Percentiles rank a stretch among this genome's conserved stretches.
Conservation (phyloP, 805 yeast genomes). For the Kurtzmaniella fragi region DNA sequence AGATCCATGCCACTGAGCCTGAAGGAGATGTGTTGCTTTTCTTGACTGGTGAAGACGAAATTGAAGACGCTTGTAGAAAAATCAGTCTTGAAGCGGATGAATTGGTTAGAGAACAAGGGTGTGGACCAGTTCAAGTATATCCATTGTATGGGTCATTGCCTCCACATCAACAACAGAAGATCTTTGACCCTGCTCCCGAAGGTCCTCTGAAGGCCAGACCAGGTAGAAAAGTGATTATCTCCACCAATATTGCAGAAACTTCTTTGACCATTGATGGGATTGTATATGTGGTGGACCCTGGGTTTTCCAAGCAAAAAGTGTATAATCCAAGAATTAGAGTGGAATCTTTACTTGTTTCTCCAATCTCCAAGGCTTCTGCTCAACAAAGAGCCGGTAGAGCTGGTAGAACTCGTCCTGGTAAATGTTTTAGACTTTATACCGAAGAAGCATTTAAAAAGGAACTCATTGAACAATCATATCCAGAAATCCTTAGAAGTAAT, state of each 20-base stretch:
- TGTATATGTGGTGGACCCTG: conserved; percentile 96
- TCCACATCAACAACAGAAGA: conserved; percentile 90
- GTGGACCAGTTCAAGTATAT: conserved; percentile 86
- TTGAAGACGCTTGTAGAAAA: conserved; percentile 93
- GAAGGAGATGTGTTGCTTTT: conserved; percentile 86
- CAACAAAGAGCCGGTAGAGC: conserved; percentile 99
- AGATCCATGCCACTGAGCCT: conserved; percentile 94
- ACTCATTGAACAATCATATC: conserved; percentile 90
- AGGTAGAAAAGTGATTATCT: conserved; percentile 89
- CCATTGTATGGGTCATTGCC: conserved; percentile 96
- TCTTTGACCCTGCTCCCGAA: conserved; percentile 85
- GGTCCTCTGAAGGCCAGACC: conserved; percentile 63
- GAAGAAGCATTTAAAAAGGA: conserved; percentile 96
- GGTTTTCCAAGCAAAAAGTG: conserved; percentile 93
- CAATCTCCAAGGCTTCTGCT: conserved; percentile 95
- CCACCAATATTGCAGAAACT: conserved; percentile 97
- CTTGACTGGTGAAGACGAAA: conserved; percentile 95
- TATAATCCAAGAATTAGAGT: conserved; percentile 95
- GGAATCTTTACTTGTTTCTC: conserved; percentile 89
- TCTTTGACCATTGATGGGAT: conserved; percentile 97
- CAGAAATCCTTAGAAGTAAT: conserved; percentile 89
- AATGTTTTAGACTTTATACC: conserved; percentile 92
- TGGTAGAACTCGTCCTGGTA: conserved; percentile 98
- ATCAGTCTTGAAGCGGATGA: conserved; percentile 86
- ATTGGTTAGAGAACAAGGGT: conserved; percentile 77